These are phyloP conservation scores for Lachnellula arida DNA, from an alignment of 2,329 filamentous ascomycete genomes.

Conservation along the genomic window DNA sequence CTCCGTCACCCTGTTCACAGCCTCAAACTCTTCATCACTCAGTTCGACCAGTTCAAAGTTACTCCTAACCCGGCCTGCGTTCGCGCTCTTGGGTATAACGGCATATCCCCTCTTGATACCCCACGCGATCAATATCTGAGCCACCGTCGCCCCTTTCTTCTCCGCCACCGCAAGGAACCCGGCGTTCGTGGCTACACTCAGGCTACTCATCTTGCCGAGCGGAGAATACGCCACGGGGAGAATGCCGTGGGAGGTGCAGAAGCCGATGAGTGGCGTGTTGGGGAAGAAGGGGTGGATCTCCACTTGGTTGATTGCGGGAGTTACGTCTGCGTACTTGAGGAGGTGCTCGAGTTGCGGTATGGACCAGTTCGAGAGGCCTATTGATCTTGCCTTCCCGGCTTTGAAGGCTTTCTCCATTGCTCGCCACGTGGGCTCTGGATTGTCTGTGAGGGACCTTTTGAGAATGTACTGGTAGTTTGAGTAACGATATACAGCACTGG, in stretches of 20 bases:
- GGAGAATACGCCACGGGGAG: conserved; percentile 69
- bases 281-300: conserved; percentile 70
- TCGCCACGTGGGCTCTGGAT: conserved; percentile 64
- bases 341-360: conserved; percentile 49
- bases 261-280: conserved; percentile 66
- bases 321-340: conserved; percentile 42
- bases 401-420: conserved; percentile 62
- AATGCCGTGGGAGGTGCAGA: conserved; percentile 64
- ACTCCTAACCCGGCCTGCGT: conserved; percentile 59
- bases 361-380: conserved; percentile 57
- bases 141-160: conserved; percentile 55
- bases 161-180: conserved; percentile 56
- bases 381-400: conserved; percentile 53
- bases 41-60: conserved; percentile 64
- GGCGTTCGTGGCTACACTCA: conserved; percentile 43
- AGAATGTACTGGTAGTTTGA: conserved; percentile 46
- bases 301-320: conserved; percentile 48
- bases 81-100: conserved; percentile 69
- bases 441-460: conserved; percentile 58
- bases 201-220: conserved; percentile 53
- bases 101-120: conserved; percentile 63
- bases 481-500: not conserved
- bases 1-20: conserved; percentile 51
- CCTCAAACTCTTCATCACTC: conserved; percentile 54
- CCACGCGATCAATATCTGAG: conserved; percentile 64